Conservation (phyloP, 1,139 yeast genomes). For the Geotrichum klebahnii region DNA sequence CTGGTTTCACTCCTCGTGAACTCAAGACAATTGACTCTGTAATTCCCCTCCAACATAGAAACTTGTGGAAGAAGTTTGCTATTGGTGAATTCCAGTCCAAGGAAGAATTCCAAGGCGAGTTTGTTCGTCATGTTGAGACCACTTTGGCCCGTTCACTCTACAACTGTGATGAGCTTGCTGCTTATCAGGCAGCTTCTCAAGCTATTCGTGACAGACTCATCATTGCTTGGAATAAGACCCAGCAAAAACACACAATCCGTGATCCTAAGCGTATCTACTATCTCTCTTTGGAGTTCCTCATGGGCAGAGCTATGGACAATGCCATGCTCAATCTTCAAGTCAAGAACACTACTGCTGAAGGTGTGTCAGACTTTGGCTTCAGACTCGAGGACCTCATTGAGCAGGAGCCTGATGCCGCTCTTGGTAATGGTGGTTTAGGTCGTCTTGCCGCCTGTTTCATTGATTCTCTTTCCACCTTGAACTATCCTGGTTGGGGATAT, state of each 20-base stretch:
- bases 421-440: conserved; percentile 95
- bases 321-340: conserved; percentile 75
- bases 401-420: conserved; percentile 89
- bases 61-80: conserved; percentile 67
- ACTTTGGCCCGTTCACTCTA: conserved; percentile 83
- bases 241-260: conserved; percentile 77
- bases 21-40: conserved; percentile 75
- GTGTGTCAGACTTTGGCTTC: conserved; percentile 77
- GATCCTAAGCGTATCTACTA: conserved; percentile 88
- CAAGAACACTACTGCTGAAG: conserved; percentile 50
- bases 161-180: conserved; percentile 89
- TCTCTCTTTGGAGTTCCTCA: conserved; percentile 79
- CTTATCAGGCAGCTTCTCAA: conserved; percentile 82
- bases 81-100: conserved; percentile 49
- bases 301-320: conserved; percentile 95
- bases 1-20: conserved; percentile 89
- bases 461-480: conserved; percentile 80
- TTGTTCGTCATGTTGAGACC: conserved; percentile 84
- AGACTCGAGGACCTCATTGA: conserved; percentile 78
- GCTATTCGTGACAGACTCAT: conserved; percentile 76
- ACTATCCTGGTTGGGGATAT: conserved; percentile 95
- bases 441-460: conserved; percentile 92
- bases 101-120: conserved; percentile 63
- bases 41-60: conserved; percentile 74
- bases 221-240: conserved; percentile 90